Conservation (phyloP, 257 asterid species). For the Gynochthodes officinalis region DNA sequence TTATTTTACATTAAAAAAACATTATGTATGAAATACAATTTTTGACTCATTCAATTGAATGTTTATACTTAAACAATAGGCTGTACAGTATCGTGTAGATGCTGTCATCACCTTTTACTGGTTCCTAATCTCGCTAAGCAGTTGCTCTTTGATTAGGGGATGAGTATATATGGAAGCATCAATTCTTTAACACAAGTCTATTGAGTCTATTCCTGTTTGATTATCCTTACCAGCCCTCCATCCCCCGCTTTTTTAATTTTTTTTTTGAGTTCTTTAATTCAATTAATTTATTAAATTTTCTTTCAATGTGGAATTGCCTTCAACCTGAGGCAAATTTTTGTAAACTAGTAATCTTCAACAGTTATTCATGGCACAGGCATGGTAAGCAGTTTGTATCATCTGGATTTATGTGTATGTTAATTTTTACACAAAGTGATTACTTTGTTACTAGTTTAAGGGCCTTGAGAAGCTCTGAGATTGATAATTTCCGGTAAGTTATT, state of each 20-base stretch:
- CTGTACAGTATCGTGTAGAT: background rate
- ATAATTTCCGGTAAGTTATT: background rate
- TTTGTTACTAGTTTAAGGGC: background rate
- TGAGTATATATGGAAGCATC: background rate
- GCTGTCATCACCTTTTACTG: background rate
- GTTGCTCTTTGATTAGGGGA: background rate
- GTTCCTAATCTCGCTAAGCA: background rate
- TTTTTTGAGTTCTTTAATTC: background rate
- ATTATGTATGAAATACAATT: too few relatives aligned
- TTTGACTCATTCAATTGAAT: background rate
- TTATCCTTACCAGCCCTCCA: background rate
- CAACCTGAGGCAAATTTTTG: background rate
- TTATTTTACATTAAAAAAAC: background rate
- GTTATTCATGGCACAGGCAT: too few relatives aligned
- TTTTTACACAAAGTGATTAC: background rate
- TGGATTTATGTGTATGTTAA: too few relatives aligned
- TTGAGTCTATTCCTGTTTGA: background rate
- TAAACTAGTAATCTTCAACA: background rate
- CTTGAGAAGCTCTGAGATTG: background rate
- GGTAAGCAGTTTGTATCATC: too few relatives aligned
- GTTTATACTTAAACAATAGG: background rate
- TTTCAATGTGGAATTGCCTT: background rate
- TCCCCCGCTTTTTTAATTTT: background rate
- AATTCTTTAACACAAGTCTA: background rate
- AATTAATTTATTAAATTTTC: background rate